These are phyloP conservation scores for Lactuca saligna DNA, from an alignment of 129 eudicot genomes.

Conservation along the genomic window DNA sequence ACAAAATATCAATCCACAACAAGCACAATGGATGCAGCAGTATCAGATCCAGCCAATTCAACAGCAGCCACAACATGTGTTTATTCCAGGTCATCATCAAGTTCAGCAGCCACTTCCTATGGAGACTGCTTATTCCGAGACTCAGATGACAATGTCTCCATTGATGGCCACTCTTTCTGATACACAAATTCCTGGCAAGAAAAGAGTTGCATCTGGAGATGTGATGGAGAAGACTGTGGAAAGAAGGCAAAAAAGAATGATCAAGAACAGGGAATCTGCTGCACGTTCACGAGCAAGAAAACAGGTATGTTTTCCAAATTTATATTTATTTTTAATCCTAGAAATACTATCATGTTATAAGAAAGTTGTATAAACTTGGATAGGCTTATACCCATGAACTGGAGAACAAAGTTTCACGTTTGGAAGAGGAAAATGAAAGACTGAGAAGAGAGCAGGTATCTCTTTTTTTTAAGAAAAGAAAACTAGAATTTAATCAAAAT, in stretches of 20 bases:
- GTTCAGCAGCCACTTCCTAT: slow-evolving; percentile 46
- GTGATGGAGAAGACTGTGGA: slow-evolving; percentile 74
- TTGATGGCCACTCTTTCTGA: slow-evolving; percentile 66
- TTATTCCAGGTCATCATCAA: slow-evolving; percentile 53
- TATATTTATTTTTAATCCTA: neutral
- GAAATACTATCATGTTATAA: neutral
- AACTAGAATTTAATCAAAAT: too few relatives aligned
- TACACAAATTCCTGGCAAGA: slow-evolving; percentile 58
- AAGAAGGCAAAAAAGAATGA: slow-evolving; percentile 92
- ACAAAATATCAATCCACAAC: slow-evolving; percentile 28
- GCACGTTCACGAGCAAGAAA: slow-evolving; percentile 88
- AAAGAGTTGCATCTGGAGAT: slow-evolving; percentile 62
- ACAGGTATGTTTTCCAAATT: slow-evolving; percentile 47
- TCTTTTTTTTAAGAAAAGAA: neutral
- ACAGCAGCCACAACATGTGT: slow-evolving; percentile 36
- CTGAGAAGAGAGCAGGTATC: slow-evolving; percentile 63
- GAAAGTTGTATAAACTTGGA: slow-evolving; percentile 11
- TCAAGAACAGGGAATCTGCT: slow-evolving; percentile 85
- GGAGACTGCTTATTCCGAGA: slow-evolving; percentile 47
- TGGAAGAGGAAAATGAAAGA: slow-evolving; percentile 87
- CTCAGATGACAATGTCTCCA: slow-evolving; percentile 52
- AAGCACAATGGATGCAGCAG: slow-evolving; percentile 54
- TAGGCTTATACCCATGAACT: slow-evolving; percentile 92
- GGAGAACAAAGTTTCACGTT: slow-evolving; percentile 83
- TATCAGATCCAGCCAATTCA: slow-evolving; percentile 41